Conservation (phyloP, 306 rosid genomes). For the Lathyrus sativus region DNA sequence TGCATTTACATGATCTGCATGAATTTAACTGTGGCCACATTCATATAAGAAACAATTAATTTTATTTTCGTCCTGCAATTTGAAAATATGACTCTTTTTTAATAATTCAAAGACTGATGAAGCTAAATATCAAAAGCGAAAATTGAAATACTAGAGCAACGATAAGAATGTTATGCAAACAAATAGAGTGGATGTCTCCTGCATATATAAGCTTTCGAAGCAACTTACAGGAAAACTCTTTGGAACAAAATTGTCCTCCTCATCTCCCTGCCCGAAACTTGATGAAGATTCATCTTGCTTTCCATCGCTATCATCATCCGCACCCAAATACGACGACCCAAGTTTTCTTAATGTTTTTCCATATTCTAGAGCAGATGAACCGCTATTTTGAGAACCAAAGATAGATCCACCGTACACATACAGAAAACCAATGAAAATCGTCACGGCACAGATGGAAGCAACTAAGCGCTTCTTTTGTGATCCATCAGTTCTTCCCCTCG, state of each 20-base stretch:
- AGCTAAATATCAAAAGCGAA: constrained; percentile 16
- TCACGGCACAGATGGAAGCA: constrained; percentile 57
- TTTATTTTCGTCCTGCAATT: constrained; percentile 18
- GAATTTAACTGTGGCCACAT: constrained; percentile 5
- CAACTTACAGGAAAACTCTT: constrained; percentile 88
- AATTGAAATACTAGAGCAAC: constrained; percentile 4
- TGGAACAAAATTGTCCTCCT: constrained; percentile 49
- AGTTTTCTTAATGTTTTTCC: constrained; percentile 79
- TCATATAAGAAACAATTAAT: background rate
- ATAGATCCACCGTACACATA: constrained; percentile 84
- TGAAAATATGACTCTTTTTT: background rate
- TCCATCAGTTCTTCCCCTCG: constrained; percentile 86
- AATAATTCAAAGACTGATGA: constrained; percentile 4
- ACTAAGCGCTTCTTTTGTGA: constrained; percentile 73
- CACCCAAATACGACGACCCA: constrained; percentile 78
- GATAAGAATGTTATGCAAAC: constrained; percentile 20
- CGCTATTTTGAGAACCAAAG: constrained; percentile 66
- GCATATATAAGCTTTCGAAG: constrained; percentile 20
- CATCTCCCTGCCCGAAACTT: constrained; percentile 57
- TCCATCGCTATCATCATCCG: constrained; percentile 64
- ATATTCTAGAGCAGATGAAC: constrained; percentile 76
- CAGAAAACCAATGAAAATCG: constrained; percentile 70
- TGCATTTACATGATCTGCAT: constrained; percentile 2
- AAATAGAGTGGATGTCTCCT: constrained; percentile 17
- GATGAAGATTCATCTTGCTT: constrained; percentile 74